These are phyloP conservation scores for Pouteria campechiana DNA, from an alignment of 179 eudicot species.

Conservation along the genomic window DNA sequence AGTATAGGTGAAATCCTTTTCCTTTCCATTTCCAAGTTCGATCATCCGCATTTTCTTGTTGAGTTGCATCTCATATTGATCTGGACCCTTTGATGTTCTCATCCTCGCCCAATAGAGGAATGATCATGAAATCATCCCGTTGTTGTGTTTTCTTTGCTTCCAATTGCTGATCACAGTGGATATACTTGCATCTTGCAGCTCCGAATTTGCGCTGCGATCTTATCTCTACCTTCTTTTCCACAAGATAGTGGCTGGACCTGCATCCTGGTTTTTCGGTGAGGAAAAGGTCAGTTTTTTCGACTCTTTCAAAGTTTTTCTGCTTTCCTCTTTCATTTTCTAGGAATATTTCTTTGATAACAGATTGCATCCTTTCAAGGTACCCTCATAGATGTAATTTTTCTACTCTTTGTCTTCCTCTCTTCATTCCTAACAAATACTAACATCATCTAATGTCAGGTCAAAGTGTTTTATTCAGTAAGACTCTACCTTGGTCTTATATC, in stretches of 20 bases:
- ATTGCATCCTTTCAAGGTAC: no score
- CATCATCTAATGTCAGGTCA: slow-evolving; percentile 37
- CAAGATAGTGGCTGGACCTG: slow-evolving; percentile 64
- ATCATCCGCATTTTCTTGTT: no score
- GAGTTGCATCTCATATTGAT: no score
- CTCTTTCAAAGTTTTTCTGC: not conserved
- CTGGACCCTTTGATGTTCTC: no score
- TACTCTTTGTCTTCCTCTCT: not conserved
- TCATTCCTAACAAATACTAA: not conserved
- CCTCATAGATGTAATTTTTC: no score
- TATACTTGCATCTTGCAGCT: slow-evolving; percentile 48
- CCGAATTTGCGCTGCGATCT: slow-evolving; percentile 79
- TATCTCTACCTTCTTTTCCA: slow-evolving; percentile 79
- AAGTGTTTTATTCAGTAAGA: slow-evolving; percentile 85
- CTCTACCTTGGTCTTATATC: slow-evolving; percentile 78
- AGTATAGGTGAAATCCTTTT: slow-evolving; percentile 47
- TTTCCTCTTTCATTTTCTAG: not conserved
- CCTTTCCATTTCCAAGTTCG: not conserved
- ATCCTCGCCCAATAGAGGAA: no score
- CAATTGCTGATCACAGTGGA: no score
- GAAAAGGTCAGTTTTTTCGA: slow-evolving; percentile 52
- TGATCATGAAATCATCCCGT: no score
- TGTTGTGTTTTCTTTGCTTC: not conserved
- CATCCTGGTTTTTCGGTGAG: slow-evolving; percentile 55
- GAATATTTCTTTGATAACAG: no score